These are phyloP conservation scores for Trametes gibbosa DNA, from an alignment of 768 basidiomycete species.

Conservation along the genomic window DNA sequence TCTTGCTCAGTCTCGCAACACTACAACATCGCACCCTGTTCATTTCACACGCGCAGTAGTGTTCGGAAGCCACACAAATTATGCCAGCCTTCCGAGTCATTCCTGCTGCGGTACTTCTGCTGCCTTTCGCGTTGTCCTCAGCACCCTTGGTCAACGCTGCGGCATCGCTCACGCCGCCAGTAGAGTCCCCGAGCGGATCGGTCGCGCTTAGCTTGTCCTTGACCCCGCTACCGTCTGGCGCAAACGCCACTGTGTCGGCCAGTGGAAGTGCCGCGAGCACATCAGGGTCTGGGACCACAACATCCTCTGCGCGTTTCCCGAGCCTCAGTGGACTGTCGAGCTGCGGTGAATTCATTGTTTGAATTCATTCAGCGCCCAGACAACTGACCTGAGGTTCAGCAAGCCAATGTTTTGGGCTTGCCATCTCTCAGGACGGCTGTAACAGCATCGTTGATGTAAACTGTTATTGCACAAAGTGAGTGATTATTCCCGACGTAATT, in stretches of 20 bases:
- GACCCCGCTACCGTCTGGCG: neutral
- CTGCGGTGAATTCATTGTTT: constrained; percentile 20
- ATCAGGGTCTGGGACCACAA: constrained; percentile 7
- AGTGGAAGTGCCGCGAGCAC: neutral
- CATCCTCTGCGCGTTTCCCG: constrained; percentile 22
- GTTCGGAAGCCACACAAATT: too few relatives aligned
- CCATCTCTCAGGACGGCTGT: constrained; percentile 41
- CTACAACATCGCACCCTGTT: too few relatives aligned
- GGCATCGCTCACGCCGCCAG: constrained; percentile 2
- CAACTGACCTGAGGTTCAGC: constrained; percentile 32
- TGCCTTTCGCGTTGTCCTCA: neutral
- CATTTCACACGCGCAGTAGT: too few relatives aligned
- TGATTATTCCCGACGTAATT: neutral
- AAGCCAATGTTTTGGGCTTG: constrained; percentile 41
- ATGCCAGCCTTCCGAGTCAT: too few relatives aligned
- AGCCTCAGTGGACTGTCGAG: constrained; percentile 20
- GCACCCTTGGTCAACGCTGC: neutral
- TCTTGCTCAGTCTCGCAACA: too few relatives aligned
- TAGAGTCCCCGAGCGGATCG: neutral
- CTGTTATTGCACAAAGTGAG: constrained; percentile 45
- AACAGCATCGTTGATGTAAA: constrained; percentile 44
- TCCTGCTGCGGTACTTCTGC: neutral
- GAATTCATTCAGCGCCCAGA: neutral
- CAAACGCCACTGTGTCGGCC: neutral
- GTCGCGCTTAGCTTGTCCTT: neutral